phyloP scores from a whole-genome alignment of 345 rosid genomes.

The Salix udensis region DNA sequence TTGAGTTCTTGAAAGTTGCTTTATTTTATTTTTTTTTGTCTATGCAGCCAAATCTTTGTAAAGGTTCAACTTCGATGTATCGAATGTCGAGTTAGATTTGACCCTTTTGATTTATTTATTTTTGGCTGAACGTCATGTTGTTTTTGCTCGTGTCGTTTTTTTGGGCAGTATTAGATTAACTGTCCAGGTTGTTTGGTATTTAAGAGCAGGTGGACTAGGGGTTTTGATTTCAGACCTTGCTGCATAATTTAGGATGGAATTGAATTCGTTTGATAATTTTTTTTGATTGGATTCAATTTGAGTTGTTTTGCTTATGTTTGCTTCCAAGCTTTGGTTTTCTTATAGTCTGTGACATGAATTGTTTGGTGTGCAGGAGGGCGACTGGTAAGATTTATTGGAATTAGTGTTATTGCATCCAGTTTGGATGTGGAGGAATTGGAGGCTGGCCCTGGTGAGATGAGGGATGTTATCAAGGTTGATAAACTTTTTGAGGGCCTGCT shows the following conservation, averaged over 20 bases:
- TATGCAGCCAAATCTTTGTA: not conserved
- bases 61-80: conserved; percentile 7
- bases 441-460: conserved; percentile 39
- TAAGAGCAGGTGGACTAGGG: conserved; percentile 10
- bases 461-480: conserved; percentile 38
- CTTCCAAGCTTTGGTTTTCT: conserved; percentile 1
- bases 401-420: conserved; percentile 33
- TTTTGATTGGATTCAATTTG: not conserved
- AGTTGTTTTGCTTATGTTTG: not conserved
- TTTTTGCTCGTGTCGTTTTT: conserved; percentile 6
- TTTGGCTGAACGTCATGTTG: not conserved
- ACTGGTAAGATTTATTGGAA: conserved; percentile 16
- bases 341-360: not conserved
- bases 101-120: not conserved
- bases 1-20: not conserved
- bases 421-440: conserved; percentile 49
- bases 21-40: not conserved
- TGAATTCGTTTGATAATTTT: not conserved
- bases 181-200: not conserved
- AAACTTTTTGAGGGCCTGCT: conserved; percentile 37
- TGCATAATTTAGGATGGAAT: not conserved
- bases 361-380: conserved; percentile 19
- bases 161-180: not conserved
- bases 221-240: conserved; percentile 5
- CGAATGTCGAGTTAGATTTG: conserved; percentile 26